Base-by-base conservation (phyloP, 2,329 filamentous ascomycete genomes). In the Calonectria henricotiae region DNA sequence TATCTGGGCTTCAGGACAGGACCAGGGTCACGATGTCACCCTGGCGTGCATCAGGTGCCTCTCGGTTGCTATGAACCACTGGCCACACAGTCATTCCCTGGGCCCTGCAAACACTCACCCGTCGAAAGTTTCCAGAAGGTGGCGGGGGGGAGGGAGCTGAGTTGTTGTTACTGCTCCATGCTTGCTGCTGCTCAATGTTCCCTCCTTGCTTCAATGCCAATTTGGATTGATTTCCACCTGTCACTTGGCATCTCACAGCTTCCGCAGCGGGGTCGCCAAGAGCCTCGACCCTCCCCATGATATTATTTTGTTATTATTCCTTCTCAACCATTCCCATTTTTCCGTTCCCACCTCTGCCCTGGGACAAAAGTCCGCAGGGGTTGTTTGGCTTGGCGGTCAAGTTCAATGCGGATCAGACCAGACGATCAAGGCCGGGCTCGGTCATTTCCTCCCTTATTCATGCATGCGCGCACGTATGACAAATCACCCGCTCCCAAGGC, bases 321-420 rank as follows among this genome's bases (percentile, higher is more conserved):
- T 25, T 51, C 25, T 9, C 6, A 9, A 20, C 20, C 8, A 25
- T 6, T 3, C 23, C 2, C 4, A 30, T 17, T 27, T 17, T 5
- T 13, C 32, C 12, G 32, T 51, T 30, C 27, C 27, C 27, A 30
- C 27, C 27, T 30, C 27, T 30, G 27, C 27, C 51, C 25, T n/a
- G 35, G 32, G 35, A 23, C 51, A 58, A 58, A 58, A 58, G 51
- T 58, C 51, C 51, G 51, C 51, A 39, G 51, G 51, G 51, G 51
- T 17, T 17, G 51, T 17, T 17, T 6, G 32, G 12, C 51, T 58
- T 58, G 51, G 51, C 51, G 35, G 32, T 58, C 51, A 51, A 9
- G 51, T 32, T 39, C 13, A 39, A 58, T 58, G 51, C 51, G 51
- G 27, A 12, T 23, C 25, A 27, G 9, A 23, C 23, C 20, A 37